phyloP scores from a whole-genome alignment of 2,329 filamentous ascomycete species.

The Pseudocercospora crystallina region DNA sequence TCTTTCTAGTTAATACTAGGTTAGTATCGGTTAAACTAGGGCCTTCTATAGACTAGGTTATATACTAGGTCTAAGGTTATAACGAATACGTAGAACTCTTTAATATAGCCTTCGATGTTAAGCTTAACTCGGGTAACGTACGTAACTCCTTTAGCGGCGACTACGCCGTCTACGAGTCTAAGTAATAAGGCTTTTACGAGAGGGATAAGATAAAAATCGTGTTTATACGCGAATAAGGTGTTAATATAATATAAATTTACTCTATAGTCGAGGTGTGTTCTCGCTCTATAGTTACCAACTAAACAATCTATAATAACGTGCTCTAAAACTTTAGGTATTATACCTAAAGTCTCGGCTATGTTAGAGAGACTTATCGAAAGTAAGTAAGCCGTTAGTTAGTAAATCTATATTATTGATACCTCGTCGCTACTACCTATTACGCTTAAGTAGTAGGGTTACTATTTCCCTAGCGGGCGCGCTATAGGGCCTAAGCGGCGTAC shows the following conservation, averaged over 20 bases:
- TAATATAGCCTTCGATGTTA: neutral
- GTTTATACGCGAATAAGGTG: no score
- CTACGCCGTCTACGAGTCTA: no score
- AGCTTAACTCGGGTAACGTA: no score
- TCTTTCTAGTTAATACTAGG: neutral
- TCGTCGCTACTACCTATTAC: neutral
- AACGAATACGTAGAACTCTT: neutral
- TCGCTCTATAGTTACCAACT: neutral
- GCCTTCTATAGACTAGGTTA: neutral
- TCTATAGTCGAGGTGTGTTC: neutral
- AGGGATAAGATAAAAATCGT: no score
- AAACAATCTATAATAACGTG: neutral
- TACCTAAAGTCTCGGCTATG: neutral
- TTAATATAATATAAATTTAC: neutral
- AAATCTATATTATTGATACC: neutral
- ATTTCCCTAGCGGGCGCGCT: conserved; percentile 1
- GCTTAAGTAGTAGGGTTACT: neutral
- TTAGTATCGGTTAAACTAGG: neutral
- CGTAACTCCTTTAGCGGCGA: no score
- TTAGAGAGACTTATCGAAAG: no score
- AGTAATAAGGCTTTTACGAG: neutral
- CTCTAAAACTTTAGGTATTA: neutral
- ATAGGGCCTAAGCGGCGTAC: no score
- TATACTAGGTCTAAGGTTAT: neutral
- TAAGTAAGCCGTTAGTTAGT: no score